A percentile compares a stretch with the other conserved stretches of the same genome.
phyloP scores from a whole-genome alignment of 2,329 filamentous ascomycete species.

The Drechslerella stenobrocha region DNA sequence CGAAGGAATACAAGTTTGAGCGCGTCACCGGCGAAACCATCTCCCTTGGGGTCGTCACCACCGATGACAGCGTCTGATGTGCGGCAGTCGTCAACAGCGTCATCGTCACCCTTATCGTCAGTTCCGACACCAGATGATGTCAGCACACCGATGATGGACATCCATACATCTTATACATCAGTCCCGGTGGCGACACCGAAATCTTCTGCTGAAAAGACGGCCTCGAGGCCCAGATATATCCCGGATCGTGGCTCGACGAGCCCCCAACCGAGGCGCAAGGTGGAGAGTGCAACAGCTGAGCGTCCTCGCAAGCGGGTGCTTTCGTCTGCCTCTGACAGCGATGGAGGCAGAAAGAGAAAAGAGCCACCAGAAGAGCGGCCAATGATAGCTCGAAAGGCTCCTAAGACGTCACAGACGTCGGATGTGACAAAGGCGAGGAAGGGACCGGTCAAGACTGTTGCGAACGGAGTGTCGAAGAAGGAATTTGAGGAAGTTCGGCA shows the following conservation, averaged over 20 bases:
- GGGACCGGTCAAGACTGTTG: slow-evolving; percentile 17
- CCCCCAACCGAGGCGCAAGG: slow-evolving; percentile 30
- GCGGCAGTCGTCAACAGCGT: slow-evolving; percentile 40
- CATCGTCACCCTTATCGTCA: slow-evolving; percentile 40
- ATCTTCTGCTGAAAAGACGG: slow-evolving; percentile 27
- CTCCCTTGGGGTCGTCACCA: slow-evolving; percentile 52
- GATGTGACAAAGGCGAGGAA: slow-evolving; percentile 26
- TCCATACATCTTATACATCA: slow-evolving; percentile 37
- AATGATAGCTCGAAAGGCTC: slow-evolving; percentile 33
- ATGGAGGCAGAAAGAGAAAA: slow-evolving; percentile 33
- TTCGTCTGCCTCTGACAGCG: slow-evolving; percentile 30
- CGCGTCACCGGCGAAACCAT: slow-evolving; percentile 52
- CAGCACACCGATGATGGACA: slow-evolving; percentile 38
- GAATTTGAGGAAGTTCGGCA: slow-evolving; percentile 30
- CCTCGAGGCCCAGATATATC: slow-evolving; percentile 40
- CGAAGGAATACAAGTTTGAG: slow-evolving; percentile 49
- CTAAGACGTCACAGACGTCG: slow-evolving; percentile 20
- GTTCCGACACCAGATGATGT: slow-evolving; percentile 41
- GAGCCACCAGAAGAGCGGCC: slow-evolving; percentile 32
- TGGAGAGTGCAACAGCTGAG: slow-evolving; percentile 13
- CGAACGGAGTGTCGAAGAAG: slow-evolving; percentile 37
- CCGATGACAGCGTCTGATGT: slow-evolving; percentile 48
- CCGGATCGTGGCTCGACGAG: slow-evolving; percentile 36
- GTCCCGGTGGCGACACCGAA: slow-evolving; percentile 29
- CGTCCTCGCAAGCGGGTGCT: slow-evolving; percentile 30